Evolutionary conservation across 345 rosid species (phyloP).

Genomic region (Eucalyptus curtisii): DNA sequence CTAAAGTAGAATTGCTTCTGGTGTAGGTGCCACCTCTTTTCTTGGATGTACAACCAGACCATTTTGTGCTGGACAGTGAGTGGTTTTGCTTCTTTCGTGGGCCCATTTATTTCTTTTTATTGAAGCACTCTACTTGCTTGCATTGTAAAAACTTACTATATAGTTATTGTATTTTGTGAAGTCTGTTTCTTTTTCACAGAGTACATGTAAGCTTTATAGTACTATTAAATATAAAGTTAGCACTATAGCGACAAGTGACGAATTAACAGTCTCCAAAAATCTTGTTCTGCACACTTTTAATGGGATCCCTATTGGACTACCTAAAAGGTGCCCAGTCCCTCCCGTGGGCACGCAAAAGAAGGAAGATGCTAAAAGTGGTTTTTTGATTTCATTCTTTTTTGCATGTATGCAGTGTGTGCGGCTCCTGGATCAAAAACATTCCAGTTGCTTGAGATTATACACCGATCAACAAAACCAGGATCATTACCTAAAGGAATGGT

Average conservation of each 20-base stretch:
- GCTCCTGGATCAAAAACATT: constrained; percentile 99
- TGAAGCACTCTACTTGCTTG: neutral
- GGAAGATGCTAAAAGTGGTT: neutral
- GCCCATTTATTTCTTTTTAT: neutral
- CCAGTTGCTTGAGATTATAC: constrained; percentile 83
- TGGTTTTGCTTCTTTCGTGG: neutral
- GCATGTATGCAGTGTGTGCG: constrained; percentile 64
- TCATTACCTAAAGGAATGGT: constrained; percentile 79
- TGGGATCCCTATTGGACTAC: neutral
- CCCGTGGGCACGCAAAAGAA: neutral
- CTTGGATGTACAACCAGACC: constrained; percentile 72
- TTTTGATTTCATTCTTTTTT: neutral
- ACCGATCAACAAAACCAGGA: constrained; percentile 54
- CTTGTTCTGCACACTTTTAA: neutral
- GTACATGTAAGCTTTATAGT: neutral
- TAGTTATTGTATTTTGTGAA: neutral
- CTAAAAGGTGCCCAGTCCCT: neutral
- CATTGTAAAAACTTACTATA: neutral
- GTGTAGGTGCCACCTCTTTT: constrained; percentile 87
- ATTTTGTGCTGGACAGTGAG: constrained; percentile 88
- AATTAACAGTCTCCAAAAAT: neutral
- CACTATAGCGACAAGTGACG: neutral
- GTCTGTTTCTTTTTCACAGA: neutral
- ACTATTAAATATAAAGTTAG: neutral
- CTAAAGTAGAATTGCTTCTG: neutral